A percentile compares a stretch with the other conserved stretches of the same genome.
phyloP scores from a whole-genome alignment of 2,329 filamentous ascomycete species.

The Alternaria hordeiaustralica region DNA sequence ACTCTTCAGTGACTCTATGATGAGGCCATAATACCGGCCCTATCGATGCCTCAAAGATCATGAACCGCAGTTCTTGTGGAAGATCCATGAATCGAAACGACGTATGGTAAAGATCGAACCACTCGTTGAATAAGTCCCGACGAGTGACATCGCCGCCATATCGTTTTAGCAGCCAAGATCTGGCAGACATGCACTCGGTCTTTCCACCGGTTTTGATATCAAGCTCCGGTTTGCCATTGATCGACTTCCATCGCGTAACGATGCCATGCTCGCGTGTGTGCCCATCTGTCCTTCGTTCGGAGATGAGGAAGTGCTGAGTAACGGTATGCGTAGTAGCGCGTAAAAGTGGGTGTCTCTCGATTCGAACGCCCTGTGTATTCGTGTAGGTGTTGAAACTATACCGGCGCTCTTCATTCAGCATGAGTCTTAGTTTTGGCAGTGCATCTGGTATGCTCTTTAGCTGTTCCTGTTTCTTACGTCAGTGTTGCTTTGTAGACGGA shows the following conservation, averaged over 20 bases:
- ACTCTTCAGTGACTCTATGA: rapidly evolving
- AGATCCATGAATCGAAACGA: background rate
- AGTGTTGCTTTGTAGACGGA: background rate
- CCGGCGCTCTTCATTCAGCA: background rate
- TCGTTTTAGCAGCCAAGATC: background rate
- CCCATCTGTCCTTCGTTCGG: no score
- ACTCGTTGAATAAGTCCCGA: background rate
- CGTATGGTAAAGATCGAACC: background rate
- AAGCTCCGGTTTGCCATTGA: background rate
- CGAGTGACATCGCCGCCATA: background rate
- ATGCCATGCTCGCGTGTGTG: background rate
- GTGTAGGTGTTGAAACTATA: background rate
- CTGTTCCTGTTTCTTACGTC: background rate
- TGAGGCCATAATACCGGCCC: background rate
- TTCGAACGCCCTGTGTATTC: background rate
- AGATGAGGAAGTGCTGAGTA: no score
- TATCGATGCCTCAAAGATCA: background rate
- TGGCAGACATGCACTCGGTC: background rate
- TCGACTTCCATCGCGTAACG: background rate
- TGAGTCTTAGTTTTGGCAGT: background rate
- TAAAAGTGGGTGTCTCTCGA: background rate
- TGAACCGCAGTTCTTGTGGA: background rate
- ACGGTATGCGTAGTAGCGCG: no score
- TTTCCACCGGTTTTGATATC: rapidly evolving
- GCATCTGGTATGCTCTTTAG: background rate